Conservation (phyloP, 2,329 filamentous ascomycete genomes). For the Diaporthe caulivora region DNA sequence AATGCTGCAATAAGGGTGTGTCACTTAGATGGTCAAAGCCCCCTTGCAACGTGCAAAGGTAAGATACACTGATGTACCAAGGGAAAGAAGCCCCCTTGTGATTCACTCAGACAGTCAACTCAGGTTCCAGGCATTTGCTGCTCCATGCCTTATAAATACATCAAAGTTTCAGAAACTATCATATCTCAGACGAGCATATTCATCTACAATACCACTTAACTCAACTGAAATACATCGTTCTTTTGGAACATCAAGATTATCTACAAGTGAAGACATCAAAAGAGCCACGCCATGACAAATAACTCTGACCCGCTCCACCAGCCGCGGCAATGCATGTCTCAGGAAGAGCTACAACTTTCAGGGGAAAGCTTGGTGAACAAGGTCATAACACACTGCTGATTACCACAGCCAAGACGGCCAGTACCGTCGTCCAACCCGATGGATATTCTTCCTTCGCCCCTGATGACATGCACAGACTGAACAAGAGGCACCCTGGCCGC, state of each 20-base stretch:
- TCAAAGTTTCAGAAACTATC: not conserved
- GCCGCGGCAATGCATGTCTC: not conserved
- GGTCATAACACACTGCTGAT: not conserved
- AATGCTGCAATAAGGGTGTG: too few relatives aligned
- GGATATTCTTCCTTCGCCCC: not conserved
- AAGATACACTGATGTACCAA: not conserved
- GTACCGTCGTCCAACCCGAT: not conserved
- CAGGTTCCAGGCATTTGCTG: not conserved
- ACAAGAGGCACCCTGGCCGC: conserved; percentile 19
- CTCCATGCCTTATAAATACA: too few relatives aligned
- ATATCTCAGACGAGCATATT: not conserved
- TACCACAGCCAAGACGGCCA: too few relatives aligned
- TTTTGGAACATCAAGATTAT: too few relatives aligned
- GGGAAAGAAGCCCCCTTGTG: not conserved
- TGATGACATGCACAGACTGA: conserved; percentile 33
- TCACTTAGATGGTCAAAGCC: not conserved
- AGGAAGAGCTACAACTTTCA: not conserved
- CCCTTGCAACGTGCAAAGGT: not conserved
- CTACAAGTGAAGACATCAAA: not conserved
- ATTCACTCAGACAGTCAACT: not conserved
- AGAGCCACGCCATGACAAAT: not conserved
- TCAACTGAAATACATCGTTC: too few relatives aligned
- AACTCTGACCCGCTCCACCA: too few relatives aligned
- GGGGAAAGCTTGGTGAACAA: not conserved
- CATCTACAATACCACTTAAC: not conserved